Conservation (phyloP, 495 filamentous ascomycete genomes). For the Daldinia childiae region DNA sequence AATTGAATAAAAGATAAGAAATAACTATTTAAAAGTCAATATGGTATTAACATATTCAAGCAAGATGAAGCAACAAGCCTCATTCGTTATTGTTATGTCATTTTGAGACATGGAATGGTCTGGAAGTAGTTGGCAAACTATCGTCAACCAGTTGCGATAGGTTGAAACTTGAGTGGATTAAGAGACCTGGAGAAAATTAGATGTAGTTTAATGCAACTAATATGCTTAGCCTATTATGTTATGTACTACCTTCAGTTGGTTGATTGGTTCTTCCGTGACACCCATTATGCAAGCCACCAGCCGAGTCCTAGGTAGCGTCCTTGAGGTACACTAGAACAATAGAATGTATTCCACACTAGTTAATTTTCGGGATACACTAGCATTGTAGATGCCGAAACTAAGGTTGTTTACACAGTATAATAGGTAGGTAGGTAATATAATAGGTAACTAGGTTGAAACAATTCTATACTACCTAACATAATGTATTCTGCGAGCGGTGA, state of each 20-base stretch:
- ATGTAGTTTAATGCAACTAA: constrained; percentile 6
- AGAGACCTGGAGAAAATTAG: constrained; percentile 11
- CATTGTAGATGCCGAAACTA: background rate
- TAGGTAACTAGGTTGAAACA: background rate
- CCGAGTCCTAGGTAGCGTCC: no score
- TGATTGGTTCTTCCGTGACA: no score
- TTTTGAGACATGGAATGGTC: constrained; percentile 33
- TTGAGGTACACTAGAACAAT: constrained; percentile 1
- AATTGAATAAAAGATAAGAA: constrained; percentile 4
- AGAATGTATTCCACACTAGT: background rate
- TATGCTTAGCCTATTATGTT: constrained; percentile 8
- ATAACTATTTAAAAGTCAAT: constrained; percentile 1
- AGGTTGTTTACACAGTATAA: no score
- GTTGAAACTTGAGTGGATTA: constrained; percentile 9
- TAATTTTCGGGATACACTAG: background rate
- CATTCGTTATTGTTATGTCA: constrained; percentile 17
- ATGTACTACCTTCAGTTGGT: no score
- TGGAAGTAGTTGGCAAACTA: constrained; percentile 11
- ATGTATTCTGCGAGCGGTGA: background rate
- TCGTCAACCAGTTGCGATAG: constrained; percentile 22
- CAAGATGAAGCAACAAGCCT: constrained; percentile 7
- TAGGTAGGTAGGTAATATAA: background rate
- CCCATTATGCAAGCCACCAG: constrained; percentile 19
- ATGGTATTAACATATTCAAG: constrained; percentile 12
- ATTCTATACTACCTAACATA: background rate